phyloP scores from a whole-genome alignment of 352 stramenopile species.

The Thalassiosira ordinaria region DNA sequence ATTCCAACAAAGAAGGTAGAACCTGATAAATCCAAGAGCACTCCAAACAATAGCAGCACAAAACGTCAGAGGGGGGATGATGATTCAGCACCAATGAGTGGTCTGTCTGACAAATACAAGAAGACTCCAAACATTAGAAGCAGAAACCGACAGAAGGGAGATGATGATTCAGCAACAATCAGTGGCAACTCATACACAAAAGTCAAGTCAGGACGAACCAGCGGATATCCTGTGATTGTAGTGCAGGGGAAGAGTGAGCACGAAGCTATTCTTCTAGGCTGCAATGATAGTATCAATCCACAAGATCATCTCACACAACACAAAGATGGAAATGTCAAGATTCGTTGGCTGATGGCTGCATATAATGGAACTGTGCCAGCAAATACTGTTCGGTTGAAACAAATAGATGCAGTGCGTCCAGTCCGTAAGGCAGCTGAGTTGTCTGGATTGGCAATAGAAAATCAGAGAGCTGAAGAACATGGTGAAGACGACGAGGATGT shows the following conservation, averaged over 20 bases:
- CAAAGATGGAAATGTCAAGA: not conserved
- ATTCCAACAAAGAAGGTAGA: too few relatives aligned
- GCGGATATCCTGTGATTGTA: conserved; percentile 2
- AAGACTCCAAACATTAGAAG: too few relatives aligned
- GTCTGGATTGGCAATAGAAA: not conserved
- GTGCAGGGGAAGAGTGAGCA: conserved; percentile 3
- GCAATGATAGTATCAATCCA: conserved; percentile 19
- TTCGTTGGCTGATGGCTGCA: not conserved
- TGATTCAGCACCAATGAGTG: too few relatives aligned
- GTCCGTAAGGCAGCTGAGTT: not conserved
- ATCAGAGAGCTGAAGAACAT: not conserved
- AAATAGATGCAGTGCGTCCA: not conserved
- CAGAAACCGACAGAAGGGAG: too few relatives aligned
- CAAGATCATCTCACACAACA: not conserved
- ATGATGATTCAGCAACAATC: not conserved
- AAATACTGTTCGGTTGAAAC: not conserved
- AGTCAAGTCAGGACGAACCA: not conserved
- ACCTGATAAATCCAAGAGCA: too few relatives aligned
- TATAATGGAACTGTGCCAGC: conserved; percentile 1
- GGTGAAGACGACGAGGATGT: not conserved
- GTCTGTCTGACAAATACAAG: too few relatives aligned
- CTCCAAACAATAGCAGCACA: too few relatives aligned
- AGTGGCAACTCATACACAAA: not conserved
- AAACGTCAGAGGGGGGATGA: too few relatives aligned
- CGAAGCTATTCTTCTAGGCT: conserved; percentile 2